Evolutionary conservation across 495 filamentous ascomycete species (phyloP).

Genomic region (Podospora bellae-mahoneyi): DNA sequence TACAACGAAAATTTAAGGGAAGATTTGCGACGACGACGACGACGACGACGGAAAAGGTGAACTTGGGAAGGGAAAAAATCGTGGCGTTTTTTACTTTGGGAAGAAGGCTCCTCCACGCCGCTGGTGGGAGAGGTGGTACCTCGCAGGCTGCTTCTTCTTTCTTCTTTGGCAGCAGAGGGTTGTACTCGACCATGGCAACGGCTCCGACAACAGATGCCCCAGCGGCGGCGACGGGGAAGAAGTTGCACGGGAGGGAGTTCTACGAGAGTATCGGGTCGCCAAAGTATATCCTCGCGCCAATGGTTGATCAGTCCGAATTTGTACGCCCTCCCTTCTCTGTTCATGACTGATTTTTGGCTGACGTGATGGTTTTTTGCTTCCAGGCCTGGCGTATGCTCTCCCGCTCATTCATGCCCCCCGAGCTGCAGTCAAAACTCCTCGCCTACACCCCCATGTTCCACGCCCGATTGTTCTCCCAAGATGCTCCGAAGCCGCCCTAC

Average conservation of each 20-base stretch:
- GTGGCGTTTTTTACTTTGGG: background rate
- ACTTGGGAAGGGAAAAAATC: background rate
- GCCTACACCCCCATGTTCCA: slow-evolving; percentile 96
- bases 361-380: background rate
- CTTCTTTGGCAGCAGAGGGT: background rate
- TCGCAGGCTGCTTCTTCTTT: background rate
- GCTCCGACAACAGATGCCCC: slow-evolving; percentile 9
- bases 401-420: slow-evolving; percentile 75
- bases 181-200: background rate
- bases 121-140: background rate
- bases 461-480: slow-evolving; percentile 72
- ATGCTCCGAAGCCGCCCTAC: slow-evolving; percentile 23
- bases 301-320: slow-evolving; percentile 98
- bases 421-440: slow-evolving; percentile 57
- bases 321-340: slow-evolving; percentile 48
- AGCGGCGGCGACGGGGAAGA: slow-evolving; percentile 35
- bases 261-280: slow-evolving; percentile 92
- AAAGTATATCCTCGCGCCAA: slow-evolving; percentile 86
- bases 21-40: background rate
- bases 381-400: slow-evolving; percentile 95
- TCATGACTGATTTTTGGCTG: background rate
- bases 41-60: background rate
- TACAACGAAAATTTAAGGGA: background rate
- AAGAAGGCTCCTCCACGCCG: slow-evolving; percentile 5
- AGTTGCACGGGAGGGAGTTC: slow-evolving; percentile 80